phyloP scores from a whole-genome alignment of 768 basidiomycete species.

The Suillus clintonianus region DNA sequence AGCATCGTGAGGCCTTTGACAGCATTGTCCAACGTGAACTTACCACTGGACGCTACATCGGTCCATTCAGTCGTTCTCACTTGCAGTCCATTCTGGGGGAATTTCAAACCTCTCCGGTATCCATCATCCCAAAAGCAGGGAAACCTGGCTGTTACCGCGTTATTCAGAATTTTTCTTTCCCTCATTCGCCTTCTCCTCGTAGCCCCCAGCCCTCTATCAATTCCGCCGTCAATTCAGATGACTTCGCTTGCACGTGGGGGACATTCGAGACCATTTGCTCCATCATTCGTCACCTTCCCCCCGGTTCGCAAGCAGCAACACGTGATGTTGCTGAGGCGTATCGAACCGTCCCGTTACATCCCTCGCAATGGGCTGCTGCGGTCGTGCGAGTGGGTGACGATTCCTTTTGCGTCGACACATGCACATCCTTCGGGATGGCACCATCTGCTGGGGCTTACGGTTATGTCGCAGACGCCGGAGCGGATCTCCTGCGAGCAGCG shows the following conservation, averaged over 20 bases:
- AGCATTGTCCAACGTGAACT: background rate
- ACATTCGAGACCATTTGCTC: background rate
- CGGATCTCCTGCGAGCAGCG: background rate
- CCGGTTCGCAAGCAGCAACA: background rate
- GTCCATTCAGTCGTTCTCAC: background rate
- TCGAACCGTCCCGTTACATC: rapidly evolving
- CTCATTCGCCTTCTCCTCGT: background rate
- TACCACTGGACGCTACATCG: background rate
- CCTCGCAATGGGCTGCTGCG: background rate
- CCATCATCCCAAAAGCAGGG: background rate
- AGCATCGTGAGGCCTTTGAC: background rate
- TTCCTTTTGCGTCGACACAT: background rate
- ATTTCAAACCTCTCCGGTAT: background rate
- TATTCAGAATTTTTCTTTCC: background rate
- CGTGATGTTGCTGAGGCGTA: background rate
- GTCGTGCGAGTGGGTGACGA: rapidly evolving
- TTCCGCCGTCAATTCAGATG: background rate
- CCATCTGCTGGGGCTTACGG: background rate
- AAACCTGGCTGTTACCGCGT: background rate
- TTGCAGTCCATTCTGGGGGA: background rate
- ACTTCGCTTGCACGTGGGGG: background rate
- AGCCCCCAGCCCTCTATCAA: background rate
- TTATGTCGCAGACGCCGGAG: background rate
- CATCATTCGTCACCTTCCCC: background rate
- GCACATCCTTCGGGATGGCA: background rate